phyloP scores from a whole-genome alignment of 2,329 filamentous ascomycete species.

The Exserohilum rostratum region DNA sequence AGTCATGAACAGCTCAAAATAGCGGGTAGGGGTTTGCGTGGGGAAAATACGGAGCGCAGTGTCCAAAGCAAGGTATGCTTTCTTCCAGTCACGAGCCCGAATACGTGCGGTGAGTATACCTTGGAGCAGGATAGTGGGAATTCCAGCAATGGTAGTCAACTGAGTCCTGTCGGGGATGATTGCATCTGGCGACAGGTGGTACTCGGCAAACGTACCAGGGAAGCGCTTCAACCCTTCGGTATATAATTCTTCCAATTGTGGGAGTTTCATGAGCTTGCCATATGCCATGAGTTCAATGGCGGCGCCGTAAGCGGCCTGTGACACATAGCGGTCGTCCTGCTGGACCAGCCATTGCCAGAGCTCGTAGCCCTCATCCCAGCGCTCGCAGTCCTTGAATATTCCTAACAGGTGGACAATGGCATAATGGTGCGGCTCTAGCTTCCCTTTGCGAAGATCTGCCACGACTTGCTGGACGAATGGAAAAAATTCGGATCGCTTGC shows the following conservation, averaged over 20 bases:
- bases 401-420: conserved; percentile 56
- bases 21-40: conserved; percentile 47
- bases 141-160: conserved; percentile 38
- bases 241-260: conserved; percentile 55
- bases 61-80: conserved; percentile 59
- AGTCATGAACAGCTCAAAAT: conserved; percentile 54
- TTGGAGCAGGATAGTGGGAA: conserved; percentile 54
- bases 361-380: conserved; percentile 45
- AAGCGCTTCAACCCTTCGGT: conserved; percentile 54
- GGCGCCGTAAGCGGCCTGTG: conserved; percentile 54
- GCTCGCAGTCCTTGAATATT: conserved; percentile 54
- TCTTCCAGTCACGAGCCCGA: conserved; percentile 53
- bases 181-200: conserved; percentile 56
- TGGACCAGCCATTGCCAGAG: conserved; percentile 58
- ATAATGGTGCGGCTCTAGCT: conserved; percentile 44
- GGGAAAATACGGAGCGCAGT: conserved; percentile 56
- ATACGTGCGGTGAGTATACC: conserved; percentile 57
- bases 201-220: conserved; percentile 54
- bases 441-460: conserved; percentile 47
- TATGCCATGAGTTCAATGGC: conserved; percentile 57
- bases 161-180: conserved; percentile 52
- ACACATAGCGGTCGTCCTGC: conserved; percentile 52
- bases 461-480: conserved; percentile 49
- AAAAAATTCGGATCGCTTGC: conserved; percentile 17
- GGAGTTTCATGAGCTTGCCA: conserved; percentile 46